Percentiles rank a stretch among this genome's conserved stretches.
phyloP scores from a whole-genome alignment of 768 basidiomycete genomes.

The Pulveroboletus sp. region DNA sequence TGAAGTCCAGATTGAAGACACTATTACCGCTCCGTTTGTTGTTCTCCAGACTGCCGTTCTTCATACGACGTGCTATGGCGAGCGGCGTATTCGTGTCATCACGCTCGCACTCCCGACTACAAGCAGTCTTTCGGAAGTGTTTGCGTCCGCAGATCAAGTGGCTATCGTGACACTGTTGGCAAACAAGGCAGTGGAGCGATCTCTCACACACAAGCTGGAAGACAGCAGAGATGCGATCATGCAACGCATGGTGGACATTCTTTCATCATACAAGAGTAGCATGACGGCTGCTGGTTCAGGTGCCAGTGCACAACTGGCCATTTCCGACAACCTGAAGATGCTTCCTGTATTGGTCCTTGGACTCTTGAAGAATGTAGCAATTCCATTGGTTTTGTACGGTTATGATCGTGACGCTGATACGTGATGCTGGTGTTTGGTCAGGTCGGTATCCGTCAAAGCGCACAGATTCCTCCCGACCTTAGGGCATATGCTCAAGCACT shows the following conservation, averaged over 20 bases:
- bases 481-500: conserved; percentile 92
- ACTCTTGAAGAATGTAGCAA: conserved; percentile 83
- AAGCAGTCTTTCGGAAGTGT: conserved; percentile 81
- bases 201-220: conserved; percentile 80
- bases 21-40: conserved; percentile 83
- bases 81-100: conserved; percentile 87
- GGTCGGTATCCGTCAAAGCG: conserved; percentile 94
- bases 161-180: conserved; percentile 80
- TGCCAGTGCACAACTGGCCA: conserved; percentile 88
- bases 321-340: conserved; percentile 93
- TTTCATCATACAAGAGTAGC: conserved; percentile 87
- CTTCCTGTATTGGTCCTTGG: conserved; percentile 87
- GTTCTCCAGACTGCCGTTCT: conserved; percentile 93
- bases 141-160: conserved; percentile 85
- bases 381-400: conserved; percentile 6
- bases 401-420: not conserved
- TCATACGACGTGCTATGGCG: conserved; percentile 91
- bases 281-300: conserved; percentile 94
- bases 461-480: conserved; percentile 95
- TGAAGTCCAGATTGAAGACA: conserved; percentile 94
- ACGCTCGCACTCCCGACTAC: conserved; percentile 87
- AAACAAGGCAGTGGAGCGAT: conserved; percentile 90
- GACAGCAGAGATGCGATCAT: conserved; percentile 82
- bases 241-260: conserved; percentile 79
- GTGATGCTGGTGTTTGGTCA: conserved; percentile 24